These are phyloP conservation scores for Bauhinia variegata DNA, from an alignment of 306 rosid genomes.

Conservation along the genomic window DNA sequence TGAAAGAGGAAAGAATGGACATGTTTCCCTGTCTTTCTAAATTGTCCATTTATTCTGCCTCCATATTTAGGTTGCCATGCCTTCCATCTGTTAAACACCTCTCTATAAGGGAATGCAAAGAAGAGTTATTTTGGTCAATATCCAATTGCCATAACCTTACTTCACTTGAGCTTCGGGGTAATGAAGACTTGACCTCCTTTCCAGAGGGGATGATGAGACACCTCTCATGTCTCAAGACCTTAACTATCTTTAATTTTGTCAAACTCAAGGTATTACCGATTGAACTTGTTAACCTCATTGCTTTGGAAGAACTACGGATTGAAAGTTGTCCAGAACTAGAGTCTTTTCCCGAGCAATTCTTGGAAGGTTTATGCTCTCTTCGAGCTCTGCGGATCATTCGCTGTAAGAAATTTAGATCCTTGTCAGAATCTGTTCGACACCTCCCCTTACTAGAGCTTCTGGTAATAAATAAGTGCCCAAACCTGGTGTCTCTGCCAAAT, in stretches of 20 bases:
- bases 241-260: not conserved
- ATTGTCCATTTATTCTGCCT: not conserved
- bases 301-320: not conserved
- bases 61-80: not conserved
- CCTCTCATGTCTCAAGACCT: not conserved
- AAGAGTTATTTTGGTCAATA: slow-evolving; percentile 6
- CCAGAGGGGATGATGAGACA: not conserved
- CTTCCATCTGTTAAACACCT: not conserved
- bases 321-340: not conserved
- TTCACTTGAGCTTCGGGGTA: not conserved
- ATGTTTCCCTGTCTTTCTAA: not conserved
- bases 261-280: not conserved
- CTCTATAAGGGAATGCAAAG: not conserved
- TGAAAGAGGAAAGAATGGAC: not conserved
- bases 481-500: slow-evolving; percentile 1
- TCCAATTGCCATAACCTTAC: not conserved
- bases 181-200: not conserved
- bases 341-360: slow-evolving; percentile 3
- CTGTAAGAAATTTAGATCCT: not conserved
- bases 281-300: not conserved
- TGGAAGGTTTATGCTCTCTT: slow-evolving; percentile 1
- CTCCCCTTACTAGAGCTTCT: slow-evolving; percentile 3
- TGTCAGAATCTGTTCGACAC: slow-evolving; percentile 10
- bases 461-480: not conserved
- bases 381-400: not conserved